Evolutionary conservation across 805 yeast species (phyloP).

Genomic region (Metschnikowia picachoensis): DNA sequence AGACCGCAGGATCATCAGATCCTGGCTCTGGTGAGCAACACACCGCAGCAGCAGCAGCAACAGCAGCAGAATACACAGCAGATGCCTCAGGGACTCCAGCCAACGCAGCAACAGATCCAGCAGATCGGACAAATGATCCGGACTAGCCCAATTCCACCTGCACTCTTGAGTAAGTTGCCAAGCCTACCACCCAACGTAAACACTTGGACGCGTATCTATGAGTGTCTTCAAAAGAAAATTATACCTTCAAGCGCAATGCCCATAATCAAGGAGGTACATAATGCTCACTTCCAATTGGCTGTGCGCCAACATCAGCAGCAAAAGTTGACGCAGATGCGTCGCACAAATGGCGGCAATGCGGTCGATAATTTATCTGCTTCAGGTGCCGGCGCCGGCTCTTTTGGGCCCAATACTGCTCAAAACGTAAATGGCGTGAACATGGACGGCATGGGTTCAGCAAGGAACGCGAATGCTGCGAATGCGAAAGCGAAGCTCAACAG

Average conservation of each 20-base stretch:
- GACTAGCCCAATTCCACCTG: conserved; percentile 68
- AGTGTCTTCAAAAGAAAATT: conserved; percentile 53
- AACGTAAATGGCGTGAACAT: conserved; percentile 2
- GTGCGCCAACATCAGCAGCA: conserved; percentile 48
- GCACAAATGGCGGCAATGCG: conserved; percentile 7
- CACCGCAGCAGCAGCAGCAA: conserved; percentile 13
- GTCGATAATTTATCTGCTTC: neutral
- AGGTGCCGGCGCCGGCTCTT: neutral
- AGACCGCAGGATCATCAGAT: conserved; percentile 6
- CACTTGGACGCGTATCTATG: conserved; percentile 79
- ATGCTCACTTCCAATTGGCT: conserved; percentile 59
- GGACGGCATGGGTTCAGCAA: neutral
- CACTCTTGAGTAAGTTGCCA: conserved; percentile 62
- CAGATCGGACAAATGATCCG: conserved; percentile 46
- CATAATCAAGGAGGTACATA: conserved; percentile 62
- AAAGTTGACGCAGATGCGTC: conserved; percentile 21
- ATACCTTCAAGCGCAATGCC: conserved; percentile 57
- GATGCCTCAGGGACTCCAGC: conserved; percentile 11
- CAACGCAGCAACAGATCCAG: conserved; percentile 32
- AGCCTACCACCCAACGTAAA: conserved; percentile 72
- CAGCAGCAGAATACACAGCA: conserved; percentile 4
- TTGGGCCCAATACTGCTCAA: conserved; percentile 6
- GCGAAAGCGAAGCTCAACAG: conserved; percentile 4
- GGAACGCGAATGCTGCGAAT: neutral
- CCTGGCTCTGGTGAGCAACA: conserved; percentile 2